Evolutionary conservation across 805 yeast species (phyloP), one percentile per base, ranked within the genome.

Genomic region (Pichia cephalocereana): DNA sequence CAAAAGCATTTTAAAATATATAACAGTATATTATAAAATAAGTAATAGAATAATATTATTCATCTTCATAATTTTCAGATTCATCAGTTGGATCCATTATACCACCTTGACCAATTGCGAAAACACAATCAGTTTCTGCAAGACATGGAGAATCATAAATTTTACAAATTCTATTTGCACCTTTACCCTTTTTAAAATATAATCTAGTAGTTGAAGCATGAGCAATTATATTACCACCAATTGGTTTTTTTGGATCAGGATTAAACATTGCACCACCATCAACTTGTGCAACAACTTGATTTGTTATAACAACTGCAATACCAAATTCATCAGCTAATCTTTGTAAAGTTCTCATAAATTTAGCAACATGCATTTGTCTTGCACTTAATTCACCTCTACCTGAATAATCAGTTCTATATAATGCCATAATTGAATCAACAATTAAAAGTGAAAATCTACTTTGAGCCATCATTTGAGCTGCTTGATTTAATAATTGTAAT

Each of bases 211-310:
- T 91, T 2, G 97, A 89, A 18, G 96, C 82, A 65, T 93, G 99
- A 0, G 98, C 99, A 64, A 93, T 83, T 57, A 93, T 93, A 62
- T 93, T 91, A 58, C 99, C 99, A 52, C 99, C 99, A 56, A 93
- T 91, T 17, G 99, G 99, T 65, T 93, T 93, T 66, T 93, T 93
- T 15, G 98, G 97, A 65, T 93, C 99, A 1, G 96, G 96, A 57
- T 90, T 89, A 65, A 82, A 90, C 70, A 80, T 70, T 28, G 79
- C 74, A 60, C 95, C 95, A n/a, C 81, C 82, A 61, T 93, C 99
- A 18, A 93, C 99, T 66, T 90, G 97, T 5, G 98, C 97, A 8
- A 88, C 96, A 23, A 93, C 99, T 67, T 93, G 99, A 68, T 93
- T 93, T 2, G 95, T 86, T 42, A 93, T 88, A 8, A 93, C 89